Percentiles rank a stretch among this genome's conserved stretches.
These are phyloP conservation scores for Lentinula edodes DNA, from an alignment of 768 basidiomycete species.

Conservation along the genomic window DNA sequence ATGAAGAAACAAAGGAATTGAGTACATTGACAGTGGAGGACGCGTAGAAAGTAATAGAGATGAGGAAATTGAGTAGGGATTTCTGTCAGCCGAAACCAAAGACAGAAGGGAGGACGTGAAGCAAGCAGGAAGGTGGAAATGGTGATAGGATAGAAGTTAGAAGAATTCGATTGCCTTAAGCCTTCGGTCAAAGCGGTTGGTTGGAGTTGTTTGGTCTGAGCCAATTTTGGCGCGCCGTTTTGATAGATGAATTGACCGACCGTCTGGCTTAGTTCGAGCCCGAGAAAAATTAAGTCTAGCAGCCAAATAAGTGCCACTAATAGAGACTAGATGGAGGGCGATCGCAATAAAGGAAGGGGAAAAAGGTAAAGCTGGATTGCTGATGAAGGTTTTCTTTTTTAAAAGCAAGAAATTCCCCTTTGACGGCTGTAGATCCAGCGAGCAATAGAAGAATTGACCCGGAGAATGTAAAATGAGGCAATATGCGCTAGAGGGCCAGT, in stretches of 20 bases:
- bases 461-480: constrained; percentile 3
- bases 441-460: background rate
- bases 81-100: background rate
- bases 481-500: background rate
- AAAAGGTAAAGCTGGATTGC: background rate
- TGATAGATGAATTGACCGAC: background rate
- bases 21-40: background rate
- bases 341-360: background rate
- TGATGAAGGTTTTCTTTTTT: background rate
- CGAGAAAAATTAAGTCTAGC: background rate
- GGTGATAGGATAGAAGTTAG: background rate
- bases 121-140: background rate
- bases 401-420: background rate
- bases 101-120: background rate
- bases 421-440: background rate
- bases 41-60: background rate
- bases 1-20: background rate
- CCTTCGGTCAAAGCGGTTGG: constrained; percentile 27
- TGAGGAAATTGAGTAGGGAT: background rate
- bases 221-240: background rate
- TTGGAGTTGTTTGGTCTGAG: constrained; percentile 35
- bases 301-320: background rate
- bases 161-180: background rate
- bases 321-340: background rate
- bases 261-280: background rate